Percentiles rank a stretch among this genome's conserved stretches.
phyloP scores from a whole-genome alignment of 73 alveolate species.

The Tetrahymena thermophila region DNA sequence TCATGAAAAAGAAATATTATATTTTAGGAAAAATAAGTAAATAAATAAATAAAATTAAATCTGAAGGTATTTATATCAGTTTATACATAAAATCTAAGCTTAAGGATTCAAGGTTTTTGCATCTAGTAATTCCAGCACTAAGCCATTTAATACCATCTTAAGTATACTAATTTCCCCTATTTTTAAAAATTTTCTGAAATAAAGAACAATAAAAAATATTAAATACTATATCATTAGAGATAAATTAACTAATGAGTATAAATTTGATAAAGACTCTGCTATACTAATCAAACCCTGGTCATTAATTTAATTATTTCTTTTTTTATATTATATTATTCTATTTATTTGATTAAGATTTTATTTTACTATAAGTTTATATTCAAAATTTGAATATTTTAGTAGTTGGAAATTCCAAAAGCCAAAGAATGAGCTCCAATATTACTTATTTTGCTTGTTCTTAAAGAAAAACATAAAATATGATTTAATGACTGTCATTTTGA shows the following conservation, averaged over 20 bases:
- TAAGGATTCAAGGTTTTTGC: background rate
- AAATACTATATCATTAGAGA: background rate
- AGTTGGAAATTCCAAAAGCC: background rate
- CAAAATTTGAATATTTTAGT: background rate
- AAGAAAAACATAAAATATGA: background rate
- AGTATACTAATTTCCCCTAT: background rate
- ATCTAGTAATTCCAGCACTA: background rate
- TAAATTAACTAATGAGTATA: background rate
- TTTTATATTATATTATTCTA: background rate
- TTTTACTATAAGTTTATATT: background rate
- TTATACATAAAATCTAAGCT: background rate
- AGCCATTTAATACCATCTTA: background rate
- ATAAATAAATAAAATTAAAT: too few species aligned
- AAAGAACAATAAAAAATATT: background rate
- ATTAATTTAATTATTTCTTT: background rate
- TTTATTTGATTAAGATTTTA: background rate
- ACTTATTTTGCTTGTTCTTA: background rate
- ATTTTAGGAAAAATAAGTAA: too few species aligned
- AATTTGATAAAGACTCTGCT: background rate
- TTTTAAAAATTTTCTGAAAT: background rate
- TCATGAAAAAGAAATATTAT: too few species aligned
- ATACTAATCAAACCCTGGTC: background rate
- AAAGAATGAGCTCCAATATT: background rate
- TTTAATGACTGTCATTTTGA: background rate
- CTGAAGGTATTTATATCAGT: too few species aligned